Evolutionary conservation across 768 basidiomycete species (phyloP).

Genomic region (Tylopilus balloui): DNA sequence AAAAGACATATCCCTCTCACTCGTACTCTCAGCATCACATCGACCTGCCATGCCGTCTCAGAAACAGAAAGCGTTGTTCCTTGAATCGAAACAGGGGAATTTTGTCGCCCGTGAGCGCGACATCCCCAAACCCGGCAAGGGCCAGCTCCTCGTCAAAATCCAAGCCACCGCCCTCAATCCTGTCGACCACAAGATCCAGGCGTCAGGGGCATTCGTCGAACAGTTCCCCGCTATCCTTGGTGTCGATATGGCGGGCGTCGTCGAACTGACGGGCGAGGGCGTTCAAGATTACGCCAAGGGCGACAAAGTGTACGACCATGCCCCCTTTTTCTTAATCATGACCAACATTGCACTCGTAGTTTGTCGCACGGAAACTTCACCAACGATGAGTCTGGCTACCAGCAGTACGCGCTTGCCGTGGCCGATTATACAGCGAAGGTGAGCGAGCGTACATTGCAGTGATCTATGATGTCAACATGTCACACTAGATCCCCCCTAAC

Average conservation of each 20-base stretch:
- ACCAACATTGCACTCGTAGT: constrained; percentile 1
- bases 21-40: constrained; percentile 10
- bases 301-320: constrained; percentile 40
- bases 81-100: constrained; percentile 25
- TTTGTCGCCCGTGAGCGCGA: constrained; percentile 27
- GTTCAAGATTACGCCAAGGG: constrained; percentile 35
- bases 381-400: constrained; percentile 34
- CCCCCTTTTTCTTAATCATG: not conserved
- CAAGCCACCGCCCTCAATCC: constrained; percentile 43
- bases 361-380: constrained; percentile 29
- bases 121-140: constrained; percentile 33
- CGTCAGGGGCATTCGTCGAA: constrained; percentile 29
- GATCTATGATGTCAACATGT: constrained; percentile 3
- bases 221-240: constrained; percentile 37
- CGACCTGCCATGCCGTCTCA: constrained; percentile 17
- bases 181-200: constrained; percentile 38
- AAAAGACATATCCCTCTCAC: constrained; percentile 9
- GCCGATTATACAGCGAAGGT: constrained; percentile 37
- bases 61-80: constrained; percentile 29
- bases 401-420: constrained; percentile 37
- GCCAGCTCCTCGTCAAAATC: constrained; percentile 41
- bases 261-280: constrained; percentile 36
- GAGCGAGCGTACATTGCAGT: not conserved
- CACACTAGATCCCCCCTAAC: constrained; percentile 40
- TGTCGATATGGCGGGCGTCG: constrained; percentile 35